Evolutionary conservation across 129 eudicot genomes (phyloP), one percentile per base, ranked within the genome.

Genomic region (Pulicaria dysenterica): DNA sequence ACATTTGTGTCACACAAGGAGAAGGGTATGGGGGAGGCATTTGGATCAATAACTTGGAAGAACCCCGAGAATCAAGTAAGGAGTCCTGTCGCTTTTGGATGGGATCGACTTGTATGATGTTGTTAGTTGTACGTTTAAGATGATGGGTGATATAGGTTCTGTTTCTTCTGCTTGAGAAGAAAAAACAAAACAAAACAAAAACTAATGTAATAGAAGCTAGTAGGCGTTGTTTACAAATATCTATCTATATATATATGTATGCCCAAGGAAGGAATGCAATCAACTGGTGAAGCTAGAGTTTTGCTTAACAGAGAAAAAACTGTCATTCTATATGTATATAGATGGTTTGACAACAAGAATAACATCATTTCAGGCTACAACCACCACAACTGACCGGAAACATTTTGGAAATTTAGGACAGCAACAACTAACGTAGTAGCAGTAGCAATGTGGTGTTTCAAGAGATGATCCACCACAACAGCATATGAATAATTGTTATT

Each of bases 11-110:
- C 96, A 3, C 79, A 73, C 72, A 80, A 73, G 69, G 87, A 67
- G 47, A n/a, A 24, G n/a, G n/a, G 31, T 24, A 24, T 24, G 31
- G 83, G 74, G 63, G 84, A 75, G 36, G 82, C 84, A 0, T 93
- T 93, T 53, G 98, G 98, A 6, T 83, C 95, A 0, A 71, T 93
- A 58, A 57, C 85, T 13, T 93, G 98, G 98, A 79, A 56, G 55
- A 89, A 88, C 70, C 77, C 67, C 4, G 49, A 70, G 47, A 82
- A 87, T 68, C 87, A 80, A 78, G 96, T 93, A 37, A 87, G 78
- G 72, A 93, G 98, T 57, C 98, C 96, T 0, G 86, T 93, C 67
- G 79, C 96, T 14, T 85, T 80, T 56, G 82, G 83, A 13, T 90
- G 96, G 96, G 69, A 78, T 8, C 69, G 68, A 24, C 13, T 53